Percentiles rank a stretch among this genome's conserved stretches.
Conservation (phyloP, 495 filamentous ascomycete species). For the Aspergillus asperescens region DNA sequence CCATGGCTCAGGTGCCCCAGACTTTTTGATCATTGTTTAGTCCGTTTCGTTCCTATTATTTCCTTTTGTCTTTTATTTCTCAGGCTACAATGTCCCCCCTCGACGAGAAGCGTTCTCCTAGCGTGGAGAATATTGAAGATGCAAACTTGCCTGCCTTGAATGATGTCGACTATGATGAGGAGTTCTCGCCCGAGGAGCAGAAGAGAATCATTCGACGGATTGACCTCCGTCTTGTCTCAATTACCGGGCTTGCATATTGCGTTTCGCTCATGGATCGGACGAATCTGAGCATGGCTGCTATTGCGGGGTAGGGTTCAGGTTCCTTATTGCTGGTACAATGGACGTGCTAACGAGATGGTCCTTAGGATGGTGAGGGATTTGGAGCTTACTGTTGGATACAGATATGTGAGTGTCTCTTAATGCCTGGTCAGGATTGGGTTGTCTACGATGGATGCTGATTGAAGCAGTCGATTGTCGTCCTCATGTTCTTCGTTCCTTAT, state of each 20-base stretch:
- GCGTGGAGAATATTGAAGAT: conserved; percentile 30
- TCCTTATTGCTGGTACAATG: background rate
- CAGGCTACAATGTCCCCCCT: background rate
- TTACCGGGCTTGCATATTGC: conserved; percentile 60
- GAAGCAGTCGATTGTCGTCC: conserved; percentile 48
- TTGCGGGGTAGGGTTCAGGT: conserved; percentile 50
- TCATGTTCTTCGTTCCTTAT: conserved; percentile 66
- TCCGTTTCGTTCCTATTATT: background rate
- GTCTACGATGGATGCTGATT: background rate
- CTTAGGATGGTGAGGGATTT: conserved; percentile 50
- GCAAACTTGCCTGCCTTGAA: conserved; percentile 16
- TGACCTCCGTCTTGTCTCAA: conserved; percentile 59
- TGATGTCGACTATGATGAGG: conserved; percentile 28
- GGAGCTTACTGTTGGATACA: conserved; percentile 34
- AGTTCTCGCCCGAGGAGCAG: conserved; percentile 34
- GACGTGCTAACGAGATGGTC: conserved; percentile 5
- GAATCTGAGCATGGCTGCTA: conserved; percentile 57
- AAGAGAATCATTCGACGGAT: conserved; percentile 52
- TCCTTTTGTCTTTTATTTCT: background rate
- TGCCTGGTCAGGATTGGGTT: background rate
- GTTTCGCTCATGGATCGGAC: conserved; percentile 64
- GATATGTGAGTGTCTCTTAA: conserved; percentile 27
- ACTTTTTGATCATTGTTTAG: too few species aligned
- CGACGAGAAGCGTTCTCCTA: conserved; percentile 23
- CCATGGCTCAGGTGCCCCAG: too few species aligned